These are phyloP conservation scores for Candida xiaguanensis DNA, from an alignment of 805 yeast species.

Conservation along the genomic window DNA sequence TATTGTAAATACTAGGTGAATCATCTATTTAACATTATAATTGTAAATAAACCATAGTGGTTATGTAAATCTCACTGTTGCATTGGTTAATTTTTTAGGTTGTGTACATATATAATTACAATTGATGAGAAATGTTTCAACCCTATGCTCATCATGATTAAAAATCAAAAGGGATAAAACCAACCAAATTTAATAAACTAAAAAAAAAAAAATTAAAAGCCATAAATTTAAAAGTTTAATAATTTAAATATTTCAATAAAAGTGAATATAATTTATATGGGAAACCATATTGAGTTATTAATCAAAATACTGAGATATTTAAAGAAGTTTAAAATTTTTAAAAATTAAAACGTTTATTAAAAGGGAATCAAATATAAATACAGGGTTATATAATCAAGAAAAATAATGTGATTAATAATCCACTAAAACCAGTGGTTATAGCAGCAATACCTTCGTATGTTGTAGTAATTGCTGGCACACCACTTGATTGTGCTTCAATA, in stretches of 20 bases:
- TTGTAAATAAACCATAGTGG: background rate
- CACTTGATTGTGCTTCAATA: background rate
- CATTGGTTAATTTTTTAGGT: constrained; percentile 5
- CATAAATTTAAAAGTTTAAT: background rate
- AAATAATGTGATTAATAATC: constrained; percentile 3
- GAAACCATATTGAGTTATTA: too few relatives aligned
- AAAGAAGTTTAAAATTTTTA: too few relatives aligned
- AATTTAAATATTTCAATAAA: background rate
- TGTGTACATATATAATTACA: background rate
- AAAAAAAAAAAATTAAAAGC: background rate
- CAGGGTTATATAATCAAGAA: constrained; percentile 2
- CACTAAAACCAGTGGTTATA: constrained; percentile 2
- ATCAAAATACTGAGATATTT: too few relatives aligned
- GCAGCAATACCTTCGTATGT: constrained; percentile 6
- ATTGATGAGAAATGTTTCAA: background rate
- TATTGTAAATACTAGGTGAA: too few relatives aligned
- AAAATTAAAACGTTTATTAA: background rate
- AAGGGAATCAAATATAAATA: background rate
- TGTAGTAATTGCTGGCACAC: constrained; percentile 1
- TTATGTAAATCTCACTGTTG: background rate
- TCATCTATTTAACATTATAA: background rate
- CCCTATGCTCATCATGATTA: background rate
- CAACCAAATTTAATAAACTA: background rate
- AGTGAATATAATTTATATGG: background rate
- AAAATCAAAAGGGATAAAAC: background rate